Base-by-base conservation (phyloP, 2,329 filamentous ascomycete species). In the Aspergillus quadrilineatus region DNA sequence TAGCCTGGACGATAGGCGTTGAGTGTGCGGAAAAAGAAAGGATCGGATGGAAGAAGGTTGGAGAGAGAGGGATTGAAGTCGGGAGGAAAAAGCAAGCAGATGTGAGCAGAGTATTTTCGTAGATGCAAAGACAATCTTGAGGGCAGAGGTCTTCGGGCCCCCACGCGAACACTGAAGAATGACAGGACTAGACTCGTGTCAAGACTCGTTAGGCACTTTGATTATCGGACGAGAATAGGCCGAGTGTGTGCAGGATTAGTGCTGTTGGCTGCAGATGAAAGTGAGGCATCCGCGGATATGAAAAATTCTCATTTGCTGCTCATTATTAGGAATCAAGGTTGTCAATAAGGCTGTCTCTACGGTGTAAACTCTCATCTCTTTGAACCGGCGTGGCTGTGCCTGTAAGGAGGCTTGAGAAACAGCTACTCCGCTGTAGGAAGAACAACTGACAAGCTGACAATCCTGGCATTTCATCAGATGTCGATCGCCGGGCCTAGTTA, bases 321-420 rank as follows among this genome's bases (percentile, higher is more conserved):
- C 4, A 12, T 29, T 8, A 26, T n/a, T 12, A 12, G 14, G 26
- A 14, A 4, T 5, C 12, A 7, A 15, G 43, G 9, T 26, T n/a
- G 26, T 45, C 26, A 30, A 12, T 37, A 37, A 12, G 34, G 34
- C 34, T 12, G 34, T 37, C 34, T 14, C 34, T 37, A 37, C 34
- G 34, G 34, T 41, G 22, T 28, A 26, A 10, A 34, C 15, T n/a
- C 22, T 22, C 22, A 22, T 22, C 22, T 22, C 22, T 37, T 15
- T 36, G 44, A 48, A 30, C 39, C 41, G 44, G 50, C 56, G 58
- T 57, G 58, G 54, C 58, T 56, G 57, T 60, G 58, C 55, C 58
- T 57, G 58, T 60, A 60, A 60, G 58, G 53, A 53, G 39, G 45
- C 36, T 30, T 41, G 22, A 22, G 22, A 22, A 22, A 22, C 22